These are phyloP conservation scores for Vitis rotundifolia DNA, from an alignment of 164 flowering plant species.

Conservation along the genomic window DNA sequence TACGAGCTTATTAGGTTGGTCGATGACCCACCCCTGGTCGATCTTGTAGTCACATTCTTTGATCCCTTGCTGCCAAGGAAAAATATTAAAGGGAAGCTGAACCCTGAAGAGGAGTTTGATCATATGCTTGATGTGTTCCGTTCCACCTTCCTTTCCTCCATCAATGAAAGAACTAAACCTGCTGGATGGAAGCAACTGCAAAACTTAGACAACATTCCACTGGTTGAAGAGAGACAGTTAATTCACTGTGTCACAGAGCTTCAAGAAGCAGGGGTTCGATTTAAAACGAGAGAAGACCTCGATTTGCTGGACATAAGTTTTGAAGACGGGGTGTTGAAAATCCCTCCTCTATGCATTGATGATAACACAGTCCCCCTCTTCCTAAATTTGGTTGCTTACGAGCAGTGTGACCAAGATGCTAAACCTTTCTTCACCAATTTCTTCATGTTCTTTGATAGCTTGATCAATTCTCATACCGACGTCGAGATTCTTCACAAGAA, in stretches of 20 bases:
- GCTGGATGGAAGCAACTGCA: neutral
- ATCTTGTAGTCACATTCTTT: neutral
- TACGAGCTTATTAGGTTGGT: neutral
- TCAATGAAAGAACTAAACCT: neutral
- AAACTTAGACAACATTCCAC: too few species aligned
- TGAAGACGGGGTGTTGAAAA: constrained; percentile 7
- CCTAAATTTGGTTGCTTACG: constrained; percentile 23
- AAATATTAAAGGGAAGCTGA: neutral
- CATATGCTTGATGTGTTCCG: neutral
- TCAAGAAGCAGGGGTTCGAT: constrained; percentile 12
- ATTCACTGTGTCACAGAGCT: constrained; percentile 8
- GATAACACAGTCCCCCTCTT: constrained; percentile 13
- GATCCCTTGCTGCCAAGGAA: neutral
- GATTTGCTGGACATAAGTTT: constrained; percentile 21
- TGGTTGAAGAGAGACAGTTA: constrained; percentile 9
- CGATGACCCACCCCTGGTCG: neutral
- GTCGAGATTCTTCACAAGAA: constrained; percentile 19
- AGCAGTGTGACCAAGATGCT: constrained; percentile 12
- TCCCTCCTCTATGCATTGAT: constrained; percentile 16
- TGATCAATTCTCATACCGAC: constrained; percentile 17
- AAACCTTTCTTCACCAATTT: constrained; percentile 20
- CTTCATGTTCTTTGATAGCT: constrained; percentile 18
- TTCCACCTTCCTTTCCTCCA: neutral
- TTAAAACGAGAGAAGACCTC: neutral
- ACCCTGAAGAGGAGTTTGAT: neutral